Base-by-base conservation (phyloP, 176 grass and related monocot genomes). In the Aegilops speltoides region DNA sequence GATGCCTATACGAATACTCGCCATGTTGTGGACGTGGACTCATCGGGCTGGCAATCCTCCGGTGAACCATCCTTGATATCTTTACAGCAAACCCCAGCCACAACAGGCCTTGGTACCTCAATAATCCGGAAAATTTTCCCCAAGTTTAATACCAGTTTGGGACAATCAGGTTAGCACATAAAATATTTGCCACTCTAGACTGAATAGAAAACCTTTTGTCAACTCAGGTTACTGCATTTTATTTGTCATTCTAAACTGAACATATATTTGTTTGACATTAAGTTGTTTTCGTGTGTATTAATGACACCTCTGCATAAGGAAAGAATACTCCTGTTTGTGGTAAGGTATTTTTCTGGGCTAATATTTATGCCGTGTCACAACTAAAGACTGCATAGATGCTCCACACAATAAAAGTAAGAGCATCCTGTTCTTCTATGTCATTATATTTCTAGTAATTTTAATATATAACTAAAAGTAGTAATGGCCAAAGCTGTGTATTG, bases 101-200 rank as follows among this genome's bases (percentile, higher is more conserved):
- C 70, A 43, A 43, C 70, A 73, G 68, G 15, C 19, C 36, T 50
- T 26, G 68, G 24, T 10, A 62, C 52, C 68, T 83, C 81, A 62
- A 61, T 26, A 43, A 14, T 31, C 33, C 37, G 38, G 37, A 83
- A 83, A 31, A 16, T 38, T 23, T 62, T 72, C 19, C 68, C 52
- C 3, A 83, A 19, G 50, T 62, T 83, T 7, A 73, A 4, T 38
- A 43, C 16, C 22, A 43, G 68, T 73, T 73, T 5, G 6, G 23
- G 16, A 73, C 52, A 62, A 25, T 73, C 52, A 73, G 81, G 81
- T 83, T 73, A 73, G 81, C 59, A 19, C 57, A 64, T 62, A 45
- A 43, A 43, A 29, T 43, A 0, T 82, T 33, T 52, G 9, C 28
- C 37, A 66, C 17, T 52, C 40, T 33, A 52, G 17, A 34, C 50